These are phyloP conservation scores for Suhomyces sp. DNA, from an alignment of 805 yeast genomes.

Conservation along the genomic window DNA sequence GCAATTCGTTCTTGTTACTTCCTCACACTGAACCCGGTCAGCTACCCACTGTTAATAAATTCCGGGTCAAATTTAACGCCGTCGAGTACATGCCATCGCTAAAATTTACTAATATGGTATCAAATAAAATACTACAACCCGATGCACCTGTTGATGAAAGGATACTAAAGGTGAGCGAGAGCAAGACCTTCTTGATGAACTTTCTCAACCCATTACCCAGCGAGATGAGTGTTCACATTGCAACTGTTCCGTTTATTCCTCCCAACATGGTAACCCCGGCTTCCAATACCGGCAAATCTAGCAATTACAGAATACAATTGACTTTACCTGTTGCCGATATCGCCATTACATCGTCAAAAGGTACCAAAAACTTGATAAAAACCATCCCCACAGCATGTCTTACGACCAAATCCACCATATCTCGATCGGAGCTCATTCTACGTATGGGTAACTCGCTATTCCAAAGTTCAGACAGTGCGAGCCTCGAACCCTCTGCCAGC, in stretches of 20 bases:
- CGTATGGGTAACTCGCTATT: constrained; percentile 17
- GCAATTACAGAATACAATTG: constrained; percentile 7
- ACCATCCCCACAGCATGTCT: constrained; percentile 35
- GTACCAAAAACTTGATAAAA: constrained; percentile 23
- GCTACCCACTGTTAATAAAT: constrained; percentile 23
- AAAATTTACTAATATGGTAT: constrained; percentile 15
- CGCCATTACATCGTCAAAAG: constrained; percentile 16
- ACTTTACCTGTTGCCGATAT: constrained; percentile 27
- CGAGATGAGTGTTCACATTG: constrained; percentile 20
- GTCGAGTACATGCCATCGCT: constrained; percentile 33
- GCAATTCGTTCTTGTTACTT: constrained; percentile 23
- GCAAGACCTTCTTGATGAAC: constrained; percentile 22
- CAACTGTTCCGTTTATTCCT: constrained; percentile 22
- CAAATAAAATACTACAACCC: constrained; percentile 7
- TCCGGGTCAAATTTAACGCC: constrained; percentile 29
- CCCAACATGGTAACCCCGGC: constrained; percentile 8
- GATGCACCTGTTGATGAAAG: constrained; percentile 4
- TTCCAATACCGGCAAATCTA: constrained; percentile 4
- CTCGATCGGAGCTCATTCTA: constrained; percentile 31
- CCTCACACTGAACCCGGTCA: constrained; percentile 27
- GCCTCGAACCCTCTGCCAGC: constrained; percentile 5
- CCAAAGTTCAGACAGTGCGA: neutral
- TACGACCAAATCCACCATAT: constrained; percentile 24
- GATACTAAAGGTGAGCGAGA: constrained; percentile 11
- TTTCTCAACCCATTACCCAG: constrained; percentile 30